Evolutionary conservation across 106 monocot species (phyloP).

Genomic region (Hemerocallis citrina): DNA sequence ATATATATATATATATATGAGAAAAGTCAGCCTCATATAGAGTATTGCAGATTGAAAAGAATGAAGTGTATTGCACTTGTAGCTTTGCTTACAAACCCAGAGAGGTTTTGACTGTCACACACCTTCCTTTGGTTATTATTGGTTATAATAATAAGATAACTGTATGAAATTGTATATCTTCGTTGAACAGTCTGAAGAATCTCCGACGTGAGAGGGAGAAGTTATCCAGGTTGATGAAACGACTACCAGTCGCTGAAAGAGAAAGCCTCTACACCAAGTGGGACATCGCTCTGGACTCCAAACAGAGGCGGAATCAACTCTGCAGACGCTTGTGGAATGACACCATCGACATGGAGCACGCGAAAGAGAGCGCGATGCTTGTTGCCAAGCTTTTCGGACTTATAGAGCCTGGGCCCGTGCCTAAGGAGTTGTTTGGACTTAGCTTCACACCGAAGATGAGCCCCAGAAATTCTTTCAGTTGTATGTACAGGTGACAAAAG

Average conservation of each 20-base stretch:
- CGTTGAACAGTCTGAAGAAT: conserved; percentile 30
- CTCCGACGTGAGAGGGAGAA: conserved; percentile 73
- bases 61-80: too few relatives aligned
- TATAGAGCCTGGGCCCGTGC: conserved; percentile 34
- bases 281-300: conserved; percentile 70
- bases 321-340: conserved; percentile 49
- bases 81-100: background rate
- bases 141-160: too few relatives aligned
- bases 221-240: conserved; percentile 57
- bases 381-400: conserved; percentile 58
- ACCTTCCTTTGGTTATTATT: background rate
- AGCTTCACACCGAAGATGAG: conserved; percentile 45
- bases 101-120: too few relatives aligned
- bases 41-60: too few relatives aligned
- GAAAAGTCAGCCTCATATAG: too few relatives aligned
- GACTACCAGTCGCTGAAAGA: conserved; percentile 37
- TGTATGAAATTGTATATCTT: background rate
- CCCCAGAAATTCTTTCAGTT: conserved; percentile 44
- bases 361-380: conserved; percentile 68
- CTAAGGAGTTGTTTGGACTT: conserved; percentile 83
- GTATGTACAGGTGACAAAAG: conserved; percentile 34
- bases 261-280: conserved; percentile 59
- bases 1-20: too few relatives aligned
- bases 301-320: conserved; percentile 60
- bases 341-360: conserved; percentile 44